These are phyloP conservation scores for Rutstroemia sp. DNA, from an alignment of 2,329 filamentous ascomycete genomes.

Conservation along the genomic window DNA sequence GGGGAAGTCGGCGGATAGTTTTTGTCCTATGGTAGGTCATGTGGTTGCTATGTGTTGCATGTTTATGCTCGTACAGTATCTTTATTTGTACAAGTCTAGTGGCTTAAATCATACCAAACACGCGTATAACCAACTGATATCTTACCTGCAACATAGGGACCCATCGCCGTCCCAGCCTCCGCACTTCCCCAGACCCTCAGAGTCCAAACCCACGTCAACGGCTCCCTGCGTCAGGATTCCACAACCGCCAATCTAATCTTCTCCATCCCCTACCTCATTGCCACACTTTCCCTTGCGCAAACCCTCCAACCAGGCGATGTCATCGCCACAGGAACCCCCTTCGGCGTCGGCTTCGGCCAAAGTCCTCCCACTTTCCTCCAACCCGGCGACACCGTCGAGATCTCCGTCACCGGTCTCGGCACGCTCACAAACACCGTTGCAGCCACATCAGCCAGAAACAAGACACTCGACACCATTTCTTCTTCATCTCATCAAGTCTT, in stretches of 20 bases:
- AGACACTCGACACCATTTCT: too few relatives aligned
- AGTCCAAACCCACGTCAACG: constrained; percentile 40
- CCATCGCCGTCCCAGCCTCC: too few relatives aligned
- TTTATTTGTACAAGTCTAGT: too few relatives aligned
- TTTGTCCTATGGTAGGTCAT: constrained; percentile 41
- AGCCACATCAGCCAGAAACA: neutral
- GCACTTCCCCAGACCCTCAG: constrained; percentile 31
- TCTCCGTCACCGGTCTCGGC: constrained; percentile 37
- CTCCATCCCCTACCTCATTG: constrained; percentile 38
- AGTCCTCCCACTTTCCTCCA: constrained; percentile 36
- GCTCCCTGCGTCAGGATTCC: constrained; percentile 41
- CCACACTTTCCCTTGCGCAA: constrained; percentile 40
- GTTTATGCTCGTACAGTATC: too few relatives aligned
- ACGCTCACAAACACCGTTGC: constrained; percentile 34
- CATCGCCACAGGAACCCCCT: constrained; percentile 41
- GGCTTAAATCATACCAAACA: too few relatives aligned
- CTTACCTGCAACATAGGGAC: too few relatives aligned
- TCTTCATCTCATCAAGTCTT: too few relatives aligned
- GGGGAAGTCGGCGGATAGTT: constrained; percentile 48
- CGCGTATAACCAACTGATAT: too few relatives aligned
- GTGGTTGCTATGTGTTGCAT: too few relatives aligned
- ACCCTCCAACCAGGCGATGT: constrained; percentile 45
- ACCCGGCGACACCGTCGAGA: constrained; percentile 35
- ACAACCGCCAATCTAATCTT: constrained; percentile 44
- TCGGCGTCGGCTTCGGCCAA: constrained; percentile 41